These are phyloP conservation scores for Avena sativa DNA, from an alignment of 176 grass and related monocot genomes.

Conservation along the genomic window DNA sequence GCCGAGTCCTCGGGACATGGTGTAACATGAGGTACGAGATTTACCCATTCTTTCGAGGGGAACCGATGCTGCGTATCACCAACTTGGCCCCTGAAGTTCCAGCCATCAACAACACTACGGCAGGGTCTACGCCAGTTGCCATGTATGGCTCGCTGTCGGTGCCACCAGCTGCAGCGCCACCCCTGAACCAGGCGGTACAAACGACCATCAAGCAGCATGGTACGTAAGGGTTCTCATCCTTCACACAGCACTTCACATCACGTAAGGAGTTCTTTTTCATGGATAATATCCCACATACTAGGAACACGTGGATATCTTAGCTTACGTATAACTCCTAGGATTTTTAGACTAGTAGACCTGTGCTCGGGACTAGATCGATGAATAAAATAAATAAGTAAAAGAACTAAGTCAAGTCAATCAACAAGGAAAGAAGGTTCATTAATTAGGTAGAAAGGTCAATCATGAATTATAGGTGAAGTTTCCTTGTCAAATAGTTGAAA, in stretches of 20 bases:
- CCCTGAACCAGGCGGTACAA: not conserved
- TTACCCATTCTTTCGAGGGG: not conserved
- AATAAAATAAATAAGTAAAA: not conserved
- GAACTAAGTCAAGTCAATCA: not conserved
- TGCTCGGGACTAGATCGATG: not conserved
- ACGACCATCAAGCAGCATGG: not conserved
- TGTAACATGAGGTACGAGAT: not conserved
- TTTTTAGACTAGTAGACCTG: not conserved
- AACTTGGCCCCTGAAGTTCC: not conserved
- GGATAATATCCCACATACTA: not conserved
- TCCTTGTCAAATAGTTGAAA: not conserved
- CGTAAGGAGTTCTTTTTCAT: no score
- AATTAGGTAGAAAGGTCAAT: not conserved
- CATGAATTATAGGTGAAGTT: not conserved
- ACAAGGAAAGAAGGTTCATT: not conserved
- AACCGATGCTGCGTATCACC: not conserved
- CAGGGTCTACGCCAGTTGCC: not conserved
- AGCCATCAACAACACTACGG: not conserved
- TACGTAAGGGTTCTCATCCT: not conserved
- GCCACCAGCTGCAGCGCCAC: not conserved
- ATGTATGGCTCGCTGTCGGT: not conserved
- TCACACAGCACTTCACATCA: not conserved
- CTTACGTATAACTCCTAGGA: not conserved
- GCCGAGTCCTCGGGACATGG: not conserved
- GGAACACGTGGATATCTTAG: not conserved